Percentiles rank a stretch among this genome's conserved stretches.
phyloP scores from a whole-genome alignment of 805 yeast species.

The Scheffersomyces lignosus region DNA sequence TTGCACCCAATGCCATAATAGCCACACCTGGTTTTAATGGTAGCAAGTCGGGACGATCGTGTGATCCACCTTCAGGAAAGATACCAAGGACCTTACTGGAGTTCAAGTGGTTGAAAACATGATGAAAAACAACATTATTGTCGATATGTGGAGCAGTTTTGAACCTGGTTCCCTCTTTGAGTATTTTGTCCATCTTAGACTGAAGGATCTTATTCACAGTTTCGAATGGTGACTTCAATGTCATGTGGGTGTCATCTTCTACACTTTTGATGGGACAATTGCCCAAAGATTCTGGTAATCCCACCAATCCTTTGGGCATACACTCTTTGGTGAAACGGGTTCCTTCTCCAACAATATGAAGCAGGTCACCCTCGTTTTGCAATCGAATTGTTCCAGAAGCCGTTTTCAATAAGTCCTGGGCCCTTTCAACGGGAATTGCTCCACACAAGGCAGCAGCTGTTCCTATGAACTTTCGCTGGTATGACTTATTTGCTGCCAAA shows the following conservation, averaged over 20 bases:
- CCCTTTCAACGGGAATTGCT: slow-evolving; percentile 43
- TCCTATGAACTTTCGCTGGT: slow-evolving; percentile 32
- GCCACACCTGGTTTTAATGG: slow-evolving; percentile 48
- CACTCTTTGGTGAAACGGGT: slow-evolving; percentile 36
- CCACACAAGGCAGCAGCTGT: slow-evolving; percentile 29
- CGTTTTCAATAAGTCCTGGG: slow-evolving; percentile 36
- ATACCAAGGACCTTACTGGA: slow-evolving; percentile 36
- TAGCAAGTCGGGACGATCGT: slow-evolving; percentile 41
- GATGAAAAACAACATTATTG: slow-evolving; percentile 33
- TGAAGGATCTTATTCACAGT: slow-evolving; percentile 13
- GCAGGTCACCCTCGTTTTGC: slow-evolving; percentile 13
- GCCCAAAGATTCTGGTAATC: slow-evolving; percentile 36
- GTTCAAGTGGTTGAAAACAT: slow-evolving; percentile 39
- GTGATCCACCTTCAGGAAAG: slow-evolving; percentile 47
- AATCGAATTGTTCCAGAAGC: slow-evolving; percentile 30
- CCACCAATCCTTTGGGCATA: slow-evolving; percentile 35
- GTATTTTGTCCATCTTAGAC: slow-evolving; percentile 11
- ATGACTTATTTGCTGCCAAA: slow-evolving; percentile 39
- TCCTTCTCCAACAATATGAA: slow-evolving; percentile 29
- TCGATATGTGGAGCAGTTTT: slow-evolving; percentile 42
- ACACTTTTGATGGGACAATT: slow-evolving; percentile 30
- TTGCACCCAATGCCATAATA: slow-evolving; percentile 45
- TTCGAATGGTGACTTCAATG: slow-evolving; percentile 25
- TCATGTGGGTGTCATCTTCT: slow-evolving; percentile 30
- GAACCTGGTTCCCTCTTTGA: slow-evolving; percentile 28